Conservation (phyloP, 2,329 filamentous ascomycete species). For the Fusarium anthophilum region DNA sequence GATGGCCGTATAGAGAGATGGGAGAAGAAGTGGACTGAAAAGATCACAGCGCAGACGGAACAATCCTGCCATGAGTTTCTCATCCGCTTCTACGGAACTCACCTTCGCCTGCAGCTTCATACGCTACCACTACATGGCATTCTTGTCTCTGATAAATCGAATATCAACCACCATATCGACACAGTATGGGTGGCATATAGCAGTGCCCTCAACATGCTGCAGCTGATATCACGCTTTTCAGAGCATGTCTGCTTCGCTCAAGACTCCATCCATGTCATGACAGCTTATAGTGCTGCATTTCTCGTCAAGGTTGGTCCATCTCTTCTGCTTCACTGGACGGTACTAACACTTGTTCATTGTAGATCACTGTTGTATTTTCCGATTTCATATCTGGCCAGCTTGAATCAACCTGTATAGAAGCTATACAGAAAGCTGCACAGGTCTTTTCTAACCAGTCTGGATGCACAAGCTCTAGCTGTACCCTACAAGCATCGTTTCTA, state of each 20-base stretch:
- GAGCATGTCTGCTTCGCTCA: background rate
- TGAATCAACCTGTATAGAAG: background rate
- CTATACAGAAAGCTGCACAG: background rate
- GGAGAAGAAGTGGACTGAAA: background rate
- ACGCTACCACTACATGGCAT: background rate
- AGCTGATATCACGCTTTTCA: background rate
- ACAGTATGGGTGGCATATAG: background rate
- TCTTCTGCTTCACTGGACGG: fast-evolving
- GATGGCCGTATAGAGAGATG: background rate
- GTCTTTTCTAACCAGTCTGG: background rate
- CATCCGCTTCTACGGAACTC: background rate
- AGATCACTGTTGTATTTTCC: background rate
- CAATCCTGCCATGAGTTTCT: background rate
- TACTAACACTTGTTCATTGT: fast-evolving
- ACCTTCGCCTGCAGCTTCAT: background rate
- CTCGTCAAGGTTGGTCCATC: background rate
- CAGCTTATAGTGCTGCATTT: background rate
- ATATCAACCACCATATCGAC: background rate
- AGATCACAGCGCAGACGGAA: background rate
- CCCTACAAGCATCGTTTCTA: background rate
- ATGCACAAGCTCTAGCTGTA: background rate
- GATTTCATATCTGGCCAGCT: background rate
- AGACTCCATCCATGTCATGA: background rate
- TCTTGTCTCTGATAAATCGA: background rate
- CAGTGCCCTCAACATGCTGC: background rate